Evolutionary conservation across 768 basidiomycete genomes (phyloP), one percentile per base, ranked within the genome.

Genomic region (Amyloporia xantha): DNA sequence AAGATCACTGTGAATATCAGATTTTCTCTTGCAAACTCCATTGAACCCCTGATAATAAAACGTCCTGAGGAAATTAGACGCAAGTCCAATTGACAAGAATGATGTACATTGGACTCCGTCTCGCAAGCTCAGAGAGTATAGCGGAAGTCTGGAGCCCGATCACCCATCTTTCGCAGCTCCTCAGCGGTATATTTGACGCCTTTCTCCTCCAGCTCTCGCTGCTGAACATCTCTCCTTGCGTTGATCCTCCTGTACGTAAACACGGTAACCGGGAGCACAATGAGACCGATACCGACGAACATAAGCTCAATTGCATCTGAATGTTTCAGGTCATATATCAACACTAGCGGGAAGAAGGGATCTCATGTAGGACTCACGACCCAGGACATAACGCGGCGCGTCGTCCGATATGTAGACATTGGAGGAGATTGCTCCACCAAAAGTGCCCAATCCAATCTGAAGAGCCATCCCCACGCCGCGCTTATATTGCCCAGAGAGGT

Each of bases 401-500:
- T 86, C 84, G 52, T 71, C 67, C 0, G 74, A 53, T 12, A 81
- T 71, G 59, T 78, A 87, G 5, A 86, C 75, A 53, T 80, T 84
- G 5, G 73, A 71, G 1, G 82, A 77, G 45, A 86, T 78, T 0
- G 78, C 79, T 1, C 82, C 84, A 23, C 75, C 66, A 51, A 85
- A 77, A 57, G 84, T 83, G 0, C 81, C 83, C 17, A 84, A 70
- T 4, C 80, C 79, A 23, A 84, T 79, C n/a, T 85, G 79, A 21
- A 85, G 45, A 0, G 82, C 82, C 74, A 86, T 78, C 2, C 79
- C 82, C 10, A 82, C 68, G 15, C 65, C 84, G 3, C 84, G 82
- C 59, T 86, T 87, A 59, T 81, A 85, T 50, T 83, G 81, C 0
- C 84, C 84, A 0, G 75, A 65, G 11, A 84, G 68, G 54, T 86